phyloP scores from a whole-genome alignment of 306 rosid genomes.

The Rosa lucieae region DNA sequence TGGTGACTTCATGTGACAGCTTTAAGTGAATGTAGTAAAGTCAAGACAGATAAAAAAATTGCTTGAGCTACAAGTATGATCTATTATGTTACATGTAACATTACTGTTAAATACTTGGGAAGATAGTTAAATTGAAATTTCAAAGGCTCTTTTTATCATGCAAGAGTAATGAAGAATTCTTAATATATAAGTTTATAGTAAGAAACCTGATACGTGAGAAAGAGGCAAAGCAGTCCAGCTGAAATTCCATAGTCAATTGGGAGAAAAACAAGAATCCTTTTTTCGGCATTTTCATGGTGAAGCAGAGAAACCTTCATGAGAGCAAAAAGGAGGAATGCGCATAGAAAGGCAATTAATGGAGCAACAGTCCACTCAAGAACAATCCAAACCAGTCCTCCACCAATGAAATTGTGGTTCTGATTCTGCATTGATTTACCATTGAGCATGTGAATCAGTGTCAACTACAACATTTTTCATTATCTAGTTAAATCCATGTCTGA shows the following conservation, averaged over 20 bases:
- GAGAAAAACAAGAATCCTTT: constrained; percentile 22
- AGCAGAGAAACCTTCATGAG: constrained; percentile 20
- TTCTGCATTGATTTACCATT: constrained; percentile 23
- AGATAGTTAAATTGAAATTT: background rate
- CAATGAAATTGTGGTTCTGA: constrained; percentile 25
- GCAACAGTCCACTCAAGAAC: constrained; percentile 31
- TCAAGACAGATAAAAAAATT: background rate
- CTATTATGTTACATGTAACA: background rate
- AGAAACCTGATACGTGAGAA: constrained; percentile 24
- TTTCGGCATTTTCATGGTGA: constrained; percentile 18
- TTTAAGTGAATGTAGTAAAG: background rate
- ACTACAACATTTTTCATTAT: background rate
- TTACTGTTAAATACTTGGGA: background rate
- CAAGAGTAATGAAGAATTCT: background rate
- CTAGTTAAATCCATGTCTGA: background rate
- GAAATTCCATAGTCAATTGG: constrained; percentile 29
- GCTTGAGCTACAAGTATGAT: background rate
- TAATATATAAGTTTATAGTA: background rate
- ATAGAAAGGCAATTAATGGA: constrained; percentile 14
- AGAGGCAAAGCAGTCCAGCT: constrained; percentile 32
- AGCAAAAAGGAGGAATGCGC: constrained; percentile 21
- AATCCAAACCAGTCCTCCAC: constrained; percentile 33
- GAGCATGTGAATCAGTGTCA: background rate
- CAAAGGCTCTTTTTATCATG: background rate
- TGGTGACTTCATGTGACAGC: background rate